Base-by-base conservation (phyloP, 2,329 filamentous ascomycete species). In the Seiridium unicorne region DNA sequence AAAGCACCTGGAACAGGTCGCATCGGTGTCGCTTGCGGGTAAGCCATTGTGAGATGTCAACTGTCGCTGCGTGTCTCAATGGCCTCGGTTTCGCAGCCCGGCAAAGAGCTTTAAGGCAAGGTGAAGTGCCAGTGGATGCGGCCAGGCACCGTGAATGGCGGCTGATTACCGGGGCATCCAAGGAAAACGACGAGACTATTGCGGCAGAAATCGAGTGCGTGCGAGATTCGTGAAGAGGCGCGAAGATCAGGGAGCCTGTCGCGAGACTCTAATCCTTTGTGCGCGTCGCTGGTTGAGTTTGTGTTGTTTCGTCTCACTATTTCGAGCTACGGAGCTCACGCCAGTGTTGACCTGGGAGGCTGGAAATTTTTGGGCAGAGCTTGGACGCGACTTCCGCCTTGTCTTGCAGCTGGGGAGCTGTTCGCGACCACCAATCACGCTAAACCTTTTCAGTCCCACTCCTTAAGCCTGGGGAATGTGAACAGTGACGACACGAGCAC, bases 1-100 rank as follows among this genome's bases (percentile, higher is more conserved):
- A 89, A 94, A 69, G 88, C 88, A 78, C 91, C 91, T 49, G 91
- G 91, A 53, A 92, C 80, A 62, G 86, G 86, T 68, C 90, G 87
- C 77, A 89, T 82, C 44, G 91, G 91, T 60, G 91, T 91, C 64
- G 77, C 78, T 65, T 78, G 77, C 32, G 80, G 76, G 65, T 84
- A 83, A 56, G 84, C 79, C 85, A 88, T 88, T 62, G 61, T 67
- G 59, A 35, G 10, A 13, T 60, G 55, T 62, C 53, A 36, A 13
- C 34, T 47, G 46, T 51, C 11, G 46, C 38, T 57, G 58, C 51
- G 58, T 44, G 58, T 57, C 51, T 55, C 58, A 60, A 60, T 70
- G 64, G 66, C 65, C 59, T 57, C 54, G 44, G 47, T 26, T 26
- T 55, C 38, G 38, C 26, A 34, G 13, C 42, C 47, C 54, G 44